Base-by-base conservation (phyloP, 768 basidiomycete genomes). In the Russula griseocarnosa region DNA sequence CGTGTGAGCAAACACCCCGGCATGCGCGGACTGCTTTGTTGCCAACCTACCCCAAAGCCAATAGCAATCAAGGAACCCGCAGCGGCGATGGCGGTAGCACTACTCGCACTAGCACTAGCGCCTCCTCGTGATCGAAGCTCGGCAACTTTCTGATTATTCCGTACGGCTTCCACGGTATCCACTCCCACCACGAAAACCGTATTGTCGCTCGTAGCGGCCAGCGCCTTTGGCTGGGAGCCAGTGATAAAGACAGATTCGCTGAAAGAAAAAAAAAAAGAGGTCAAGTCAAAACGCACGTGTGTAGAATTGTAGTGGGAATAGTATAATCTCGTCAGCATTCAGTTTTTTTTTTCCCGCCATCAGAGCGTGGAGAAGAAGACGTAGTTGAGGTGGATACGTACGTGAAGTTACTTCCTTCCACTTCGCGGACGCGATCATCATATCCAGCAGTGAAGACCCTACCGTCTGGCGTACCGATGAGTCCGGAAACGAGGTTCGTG, bases 401-500 rank as follows among this genome's bases (percentile, higher is more conserved):
- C 82, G 78, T 73, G 72, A 84, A 87, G 65, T 72, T 74, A 24
- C 74, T 74, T 22, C 75, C 68, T 13, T 80, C 80, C 50, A 93
- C 83, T 70, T 92, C 90, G 51, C 86, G 79, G 4, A 93, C 76
- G 36, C 73, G 78, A 71, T 97, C 95, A 66, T 97, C 95, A 70
- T 83, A 94, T 14, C 90, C 94, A 18, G 84, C 76, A 24, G 88
- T 88, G 69, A 83, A 87, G 1, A 88, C 77, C 58, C 81, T 83
- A 30, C 82, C 83, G 9, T 73, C 71, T 0, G 75, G 69, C 11
- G 78, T 76, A 0, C 78, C 71, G 0, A 83, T 78, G 52, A 97
- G 74, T 0, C 81, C 86, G 0, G 86, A 81, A 22, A 97, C 81
- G 55, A 88, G 78, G 65, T 79, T 90, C 7, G 83, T 79, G 73